Base-by-base conservation (phyloP, 208 protist species). In the Angomonas deanei region DNA sequence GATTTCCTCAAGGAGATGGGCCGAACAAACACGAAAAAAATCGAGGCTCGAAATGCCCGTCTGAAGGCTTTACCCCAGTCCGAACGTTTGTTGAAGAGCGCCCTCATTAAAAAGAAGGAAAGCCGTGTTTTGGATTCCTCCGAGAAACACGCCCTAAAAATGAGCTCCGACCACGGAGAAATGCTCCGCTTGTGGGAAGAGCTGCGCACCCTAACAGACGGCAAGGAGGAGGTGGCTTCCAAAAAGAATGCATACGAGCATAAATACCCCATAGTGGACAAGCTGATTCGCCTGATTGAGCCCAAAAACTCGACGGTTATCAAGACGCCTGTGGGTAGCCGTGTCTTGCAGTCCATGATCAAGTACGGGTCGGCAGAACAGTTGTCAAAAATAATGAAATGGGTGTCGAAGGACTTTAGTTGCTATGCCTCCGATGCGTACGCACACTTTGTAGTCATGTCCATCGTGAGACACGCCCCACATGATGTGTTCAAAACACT, bases 341-440 rank as follows among this genome's bases (percentile, higher is more conserved):
- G 90, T 32, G 86, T 93, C 17, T 77, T 93, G 50, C 90, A 96
- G 74, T 96, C 90, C 8, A 93, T 93, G 86, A 91, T 93, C 62
- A 96, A 96, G 71, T 93, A 93, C 63, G 84, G 84, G 42, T 92
- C 84, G 11, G 27, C 65, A 6, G 75, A 56, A 15, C 90, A 96
- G 34, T 72, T 93, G 17, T 67, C 79, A 21, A 80, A 69, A 32
- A 49, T 96, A 15, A 26, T 88, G 32, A 78, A 70, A 47, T 77
- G 80, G 38, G 27, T 93, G 15, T 80, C 82, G 23, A 76, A 74
- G 33, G 74, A 82, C 38, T 89, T 92, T 61, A 27, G 61, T n/a
- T 42, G 55, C 58, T 78, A 82, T 60, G 75, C 83, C 13, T 91
- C 82, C 2, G 86, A 96, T 65, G 82, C 86, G 19, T 96, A 91